These are phyloP conservation scores for Paxillus rubicundulus DNA, from an alignment of 768 basidiomycete species.

Conservation along the genomic window DNA sequence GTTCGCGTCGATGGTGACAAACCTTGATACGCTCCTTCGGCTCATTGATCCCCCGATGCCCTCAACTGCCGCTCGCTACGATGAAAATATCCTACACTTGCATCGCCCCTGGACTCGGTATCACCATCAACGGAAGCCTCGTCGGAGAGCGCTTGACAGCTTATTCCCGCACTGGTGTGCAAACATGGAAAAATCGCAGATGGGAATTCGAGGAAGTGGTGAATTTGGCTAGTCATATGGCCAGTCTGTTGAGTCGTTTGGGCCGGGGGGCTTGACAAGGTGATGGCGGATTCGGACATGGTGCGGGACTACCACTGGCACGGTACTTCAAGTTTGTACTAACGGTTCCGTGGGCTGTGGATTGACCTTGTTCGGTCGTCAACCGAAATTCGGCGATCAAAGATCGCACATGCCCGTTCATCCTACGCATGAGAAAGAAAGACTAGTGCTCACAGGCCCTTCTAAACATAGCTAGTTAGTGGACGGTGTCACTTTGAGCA, in stretches of 20 bases:
- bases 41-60: background rate
- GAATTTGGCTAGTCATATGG: background rate
- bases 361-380: no score
- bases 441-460: no score
- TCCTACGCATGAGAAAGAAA: no score
- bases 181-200: constrained; percentile 39
- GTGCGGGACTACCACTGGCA: background rate
- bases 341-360: no score
- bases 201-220: constrained; percentile 57
- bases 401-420: no score
- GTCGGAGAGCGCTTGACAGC: constrained; percentile 35
- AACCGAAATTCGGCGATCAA: no score
- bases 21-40: background rate
- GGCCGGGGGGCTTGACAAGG: no score
- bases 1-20: background rate
- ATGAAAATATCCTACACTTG: background rate
- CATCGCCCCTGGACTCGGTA: constrained; percentile 52
- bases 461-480: no score
- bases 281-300: background rate
- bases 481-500: no score
- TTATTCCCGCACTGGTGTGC: constrained; percentile 14
- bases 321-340: no score
- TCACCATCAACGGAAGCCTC: constrained; percentile 56
- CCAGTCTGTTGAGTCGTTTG: no score
- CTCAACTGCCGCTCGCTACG: background rate